These are phyloP conservation scores for Phylloporus sp. DNA, from an alignment of 768 basidiomycete genomes.

Conservation along the genomic window DNA sequence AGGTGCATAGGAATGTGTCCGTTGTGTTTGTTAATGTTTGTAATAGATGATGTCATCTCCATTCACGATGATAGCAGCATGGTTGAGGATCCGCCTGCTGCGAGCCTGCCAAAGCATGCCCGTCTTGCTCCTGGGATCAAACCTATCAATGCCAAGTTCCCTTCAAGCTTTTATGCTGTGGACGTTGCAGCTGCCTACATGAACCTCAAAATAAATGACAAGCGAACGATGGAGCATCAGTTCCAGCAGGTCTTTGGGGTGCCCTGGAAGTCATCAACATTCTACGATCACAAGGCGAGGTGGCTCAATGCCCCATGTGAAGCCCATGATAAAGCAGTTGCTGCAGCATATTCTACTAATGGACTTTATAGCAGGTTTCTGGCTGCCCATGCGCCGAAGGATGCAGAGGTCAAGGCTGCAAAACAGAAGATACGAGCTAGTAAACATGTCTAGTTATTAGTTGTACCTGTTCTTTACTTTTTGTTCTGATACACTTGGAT, in stretches of 20 bases:
- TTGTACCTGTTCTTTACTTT: no score
- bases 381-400: neutral
- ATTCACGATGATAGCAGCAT: neutral
- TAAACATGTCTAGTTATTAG: no score
- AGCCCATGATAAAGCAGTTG: neutral
- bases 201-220: neutral
- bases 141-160: neutral
- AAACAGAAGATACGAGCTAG: neutral
- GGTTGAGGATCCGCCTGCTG: neutral
- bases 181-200: neutral
- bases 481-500: no score
- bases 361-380: neutral
- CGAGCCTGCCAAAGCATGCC: neutral
- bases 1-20: no score
- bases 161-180: neutral
- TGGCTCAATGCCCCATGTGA: neutral
- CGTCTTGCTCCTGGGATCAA: neutral
- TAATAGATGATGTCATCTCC: no score
- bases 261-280: neutral
- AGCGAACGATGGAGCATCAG: neutral
- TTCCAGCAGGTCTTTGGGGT: neutral
- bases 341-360: neutral
- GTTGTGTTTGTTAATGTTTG: no score
- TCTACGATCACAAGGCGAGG: neutral
- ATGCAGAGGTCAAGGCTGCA: neutral